Evolutionary conservation across 1,139 yeast genomes (phyloP).

Genomic region (Kurtzmaniella quercitrusa): DNA sequence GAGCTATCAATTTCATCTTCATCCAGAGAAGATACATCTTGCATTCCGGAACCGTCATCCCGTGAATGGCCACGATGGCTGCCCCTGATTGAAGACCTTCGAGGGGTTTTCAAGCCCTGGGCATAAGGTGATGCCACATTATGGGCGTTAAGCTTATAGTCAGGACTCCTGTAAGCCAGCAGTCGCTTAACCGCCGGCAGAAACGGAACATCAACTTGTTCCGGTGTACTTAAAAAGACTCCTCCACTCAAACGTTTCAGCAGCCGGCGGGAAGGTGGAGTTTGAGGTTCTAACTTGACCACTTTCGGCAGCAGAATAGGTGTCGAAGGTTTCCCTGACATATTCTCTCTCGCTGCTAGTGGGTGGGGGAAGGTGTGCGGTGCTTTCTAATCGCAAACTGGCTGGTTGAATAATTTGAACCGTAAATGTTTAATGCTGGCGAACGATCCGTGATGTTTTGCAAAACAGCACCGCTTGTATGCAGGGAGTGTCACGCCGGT

Average conservation of each 20-base stretch:
- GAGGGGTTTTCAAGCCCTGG: slow-evolving; percentile 33
- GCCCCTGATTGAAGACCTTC: slow-evolving; percentile 23
- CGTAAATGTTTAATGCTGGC: background rate
- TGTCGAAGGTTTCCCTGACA: slow-evolving; percentile 31
- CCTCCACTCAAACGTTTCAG: slow-evolving; percentile 20
- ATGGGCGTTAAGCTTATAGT: slow-evolving; percentile 22
- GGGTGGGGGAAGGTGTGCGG: too few relatives aligned
- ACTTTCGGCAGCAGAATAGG: slow-evolving; percentile 31
- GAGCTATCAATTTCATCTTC: slow-evolving; percentile 13
- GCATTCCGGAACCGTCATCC: background rate
- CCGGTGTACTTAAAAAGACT: slow-evolving; percentile 30
- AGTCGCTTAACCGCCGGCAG: slow-evolving; percentile 39
- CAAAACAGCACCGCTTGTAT: background rate
- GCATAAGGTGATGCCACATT: slow-evolving; percentile 28
- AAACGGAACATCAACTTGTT: slow-evolving; percentile 26
- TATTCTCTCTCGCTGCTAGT: slow-evolving; percentile 2
- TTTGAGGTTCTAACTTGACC: slow-evolving; percentile 17
- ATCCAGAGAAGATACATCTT: slow-evolving; percentile 8
- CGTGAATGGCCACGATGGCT: slow-evolving; percentile 9
- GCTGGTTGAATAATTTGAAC: too few relatives aligned
- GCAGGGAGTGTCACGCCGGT: background rate
- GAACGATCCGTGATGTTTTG: background rate
- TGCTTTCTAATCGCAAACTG: too few relatives aligned
- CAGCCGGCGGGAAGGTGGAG: slow-evolving; percentile 25
- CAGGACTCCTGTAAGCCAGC: slow-evolving; percentile 32